These are phyloP conservation scores for Scedosporium aurantiacum DNA, from an alignment of 2,329 filamentous ascomycete species.

Conservation along the genomic window DNA sequence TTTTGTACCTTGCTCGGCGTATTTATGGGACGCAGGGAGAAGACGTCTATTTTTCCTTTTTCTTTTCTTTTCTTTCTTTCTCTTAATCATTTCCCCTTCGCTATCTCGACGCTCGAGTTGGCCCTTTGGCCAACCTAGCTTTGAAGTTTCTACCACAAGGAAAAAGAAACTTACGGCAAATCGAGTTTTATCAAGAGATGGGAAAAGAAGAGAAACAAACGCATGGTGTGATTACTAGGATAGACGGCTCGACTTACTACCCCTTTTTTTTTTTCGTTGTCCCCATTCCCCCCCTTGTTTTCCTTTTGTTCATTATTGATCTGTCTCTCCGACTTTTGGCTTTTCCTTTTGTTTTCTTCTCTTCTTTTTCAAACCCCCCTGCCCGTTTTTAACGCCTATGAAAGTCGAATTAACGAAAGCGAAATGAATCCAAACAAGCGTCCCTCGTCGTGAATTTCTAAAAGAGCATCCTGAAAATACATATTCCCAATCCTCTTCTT, in stretches of 20 bases:
- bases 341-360: not conserved
- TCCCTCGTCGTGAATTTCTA: not conserved
- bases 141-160: not conserved
- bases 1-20: constrained; percentile 1
- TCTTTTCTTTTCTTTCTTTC: not conserved
- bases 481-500: not conserved
- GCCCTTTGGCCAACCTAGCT: not conserved
- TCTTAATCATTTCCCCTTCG: not conserved
- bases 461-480: not conserved
- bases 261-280: not conserved
- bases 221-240: not conserved
- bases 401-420: not conserved
- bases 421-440: not conserved
- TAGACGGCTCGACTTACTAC: not conserved
- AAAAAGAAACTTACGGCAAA: not conserved
- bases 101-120: not conserved
- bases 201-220: not conserved
- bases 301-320: not conserved
- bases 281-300: not conserved
- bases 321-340: not conserved
- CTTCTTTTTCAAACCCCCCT: not conserved
- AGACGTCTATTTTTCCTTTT: not conserved
- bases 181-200: not conserved
- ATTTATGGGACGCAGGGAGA: constrained; percentile 6
- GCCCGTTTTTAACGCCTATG: not conserved